Conservation (phyloP, 257 asterid species). For the Gynochthodes officinalis region DNA sequence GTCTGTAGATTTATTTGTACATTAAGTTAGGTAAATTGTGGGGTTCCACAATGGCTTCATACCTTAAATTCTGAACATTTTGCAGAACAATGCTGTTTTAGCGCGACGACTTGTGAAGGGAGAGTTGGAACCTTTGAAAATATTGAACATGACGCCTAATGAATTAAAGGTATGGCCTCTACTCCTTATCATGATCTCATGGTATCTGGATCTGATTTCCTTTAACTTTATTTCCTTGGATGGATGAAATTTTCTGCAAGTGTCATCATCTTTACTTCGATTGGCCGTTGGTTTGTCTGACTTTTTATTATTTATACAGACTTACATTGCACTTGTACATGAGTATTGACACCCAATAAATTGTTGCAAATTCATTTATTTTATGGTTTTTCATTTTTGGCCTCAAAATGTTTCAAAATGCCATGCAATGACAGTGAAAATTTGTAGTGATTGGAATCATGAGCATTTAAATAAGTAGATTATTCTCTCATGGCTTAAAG, state of each 20-base stretch:
- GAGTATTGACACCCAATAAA: neutral
- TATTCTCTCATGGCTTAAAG: neutral
- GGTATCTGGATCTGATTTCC: neutral
- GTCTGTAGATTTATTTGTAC: neutral
- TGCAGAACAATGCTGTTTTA: slow-evolving; percentile 51
- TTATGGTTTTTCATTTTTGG: neutral
- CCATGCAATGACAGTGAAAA: neutral
- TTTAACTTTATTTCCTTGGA: neutral
- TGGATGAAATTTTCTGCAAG: neutral
- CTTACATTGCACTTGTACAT: neutral
- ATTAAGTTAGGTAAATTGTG: neutral
- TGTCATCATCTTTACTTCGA: neutral
- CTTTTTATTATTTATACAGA: neutral
- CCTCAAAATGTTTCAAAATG: neutral
- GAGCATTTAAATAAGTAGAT: neutral
- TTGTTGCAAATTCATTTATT: neutral
- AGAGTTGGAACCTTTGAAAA: slow-evolving; percentile 75
- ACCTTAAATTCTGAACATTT: slow-evolving; percentile 9
- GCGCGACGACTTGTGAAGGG: slow-evolving; percentile 63
- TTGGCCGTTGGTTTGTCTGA: neutral
- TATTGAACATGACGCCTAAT: slow-evolving; percentile 64
- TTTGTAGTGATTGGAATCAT: neutral
- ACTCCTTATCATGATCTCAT: neutral
- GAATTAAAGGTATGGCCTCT: slow-evolving; percentile 61
- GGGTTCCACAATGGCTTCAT: too few relatives aligned